Conservation (phyloP, 2,329 filamentous ascomycete species). For the Metarhizium brunneum region DNA sequence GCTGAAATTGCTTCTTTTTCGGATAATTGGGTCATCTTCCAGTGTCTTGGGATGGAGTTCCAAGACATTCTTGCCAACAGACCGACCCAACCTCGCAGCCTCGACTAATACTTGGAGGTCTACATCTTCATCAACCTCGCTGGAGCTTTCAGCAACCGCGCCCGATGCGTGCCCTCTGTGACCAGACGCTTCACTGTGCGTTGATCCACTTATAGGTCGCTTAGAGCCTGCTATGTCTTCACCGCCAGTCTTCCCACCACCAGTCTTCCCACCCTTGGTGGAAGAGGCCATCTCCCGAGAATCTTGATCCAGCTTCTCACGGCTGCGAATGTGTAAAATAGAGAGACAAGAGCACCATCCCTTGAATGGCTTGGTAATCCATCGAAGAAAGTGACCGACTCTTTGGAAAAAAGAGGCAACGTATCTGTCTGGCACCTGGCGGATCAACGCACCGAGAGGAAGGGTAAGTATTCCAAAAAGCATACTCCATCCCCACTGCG, state of each 20-base stretch:
- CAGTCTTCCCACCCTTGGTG: slow-evolving; percentile 4
- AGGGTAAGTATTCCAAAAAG: slow-evolving; percentile 58
- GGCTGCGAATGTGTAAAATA: slow-evolving; percentile 12
- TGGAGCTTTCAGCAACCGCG: neutral
- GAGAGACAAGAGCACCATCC: slow-evolving; percentile 13
- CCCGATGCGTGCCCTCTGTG: neutral
- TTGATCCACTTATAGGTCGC: slow-evolving; percentile 5
- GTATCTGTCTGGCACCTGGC: slow-evolving; percentile 28
- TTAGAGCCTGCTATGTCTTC: neutral
- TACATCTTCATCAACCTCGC: slow-evolving; percentile 10
- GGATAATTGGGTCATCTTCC: slow-evolving; percentile 28
- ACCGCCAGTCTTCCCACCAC: neutral
- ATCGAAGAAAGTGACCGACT: slow-evolving; percentile 11
- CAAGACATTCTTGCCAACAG: slow-evolving; percentile 18
- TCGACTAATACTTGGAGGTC: slow-evolving; percentile 23
- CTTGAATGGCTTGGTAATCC: slow-evolving; percentile 13
- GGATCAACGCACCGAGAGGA: slow-evolving; percentile 43
- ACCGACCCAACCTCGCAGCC: slow-evolving; percentile 18
- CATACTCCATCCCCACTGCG: slow-evolving; percentile 62
- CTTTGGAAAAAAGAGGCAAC: slow-evolving; percentile 19
- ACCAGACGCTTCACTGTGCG: slow-evolving; percentile 2
- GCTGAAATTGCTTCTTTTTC: slow-evolving; percentile 15
- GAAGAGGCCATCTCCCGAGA: slow-evolving; percentile 16
- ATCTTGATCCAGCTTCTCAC: slow-evolving; percentile 12
- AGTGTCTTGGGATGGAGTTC: slow-evolving; percentile 32